These are phyloP conservation scores for Rhizophagus prolifer DNA, from an alignment of 192 early-diverging fungal genomes.

Conservation along the genomic window DNA sequence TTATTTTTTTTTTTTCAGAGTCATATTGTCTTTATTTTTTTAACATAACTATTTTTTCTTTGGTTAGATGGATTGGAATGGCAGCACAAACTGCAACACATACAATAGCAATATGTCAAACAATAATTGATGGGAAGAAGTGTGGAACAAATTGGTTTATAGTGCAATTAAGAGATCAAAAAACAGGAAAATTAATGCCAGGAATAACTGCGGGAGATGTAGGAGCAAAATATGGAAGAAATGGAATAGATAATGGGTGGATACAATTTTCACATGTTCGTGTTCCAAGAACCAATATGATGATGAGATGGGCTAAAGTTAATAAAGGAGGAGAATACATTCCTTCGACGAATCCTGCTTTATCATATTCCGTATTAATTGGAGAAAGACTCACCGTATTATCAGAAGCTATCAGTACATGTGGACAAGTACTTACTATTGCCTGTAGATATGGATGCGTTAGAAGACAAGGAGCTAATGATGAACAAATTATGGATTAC, in stretches of 20 bases:
- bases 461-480: conserved; percentile 58
- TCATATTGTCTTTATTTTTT: background rate
- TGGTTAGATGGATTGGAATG: conserved; percentile 58
- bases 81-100: conserved; percentile 67
- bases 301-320: conserved; percentile 57
- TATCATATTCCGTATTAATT: conserved; percentile 62
- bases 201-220: conserved; percentile 59
- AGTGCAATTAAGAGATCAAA: conserved; percentile 55
- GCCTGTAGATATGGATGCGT: conserved; percentile 60
- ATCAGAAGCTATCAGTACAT: conserved; percentile 37
- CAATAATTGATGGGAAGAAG: conserved; percentile 54
- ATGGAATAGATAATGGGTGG: conserved; percentile 69
- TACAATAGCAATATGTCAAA: conserved; percentile 61
- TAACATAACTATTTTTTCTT: background rate
- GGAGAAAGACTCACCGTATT: conserved; percentile 60
- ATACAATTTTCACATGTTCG: conserved; percentile 58
- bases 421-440: conserved; percentile 57
- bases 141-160: conserved; percentile 69
- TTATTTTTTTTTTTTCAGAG: background rate
- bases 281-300: conserved; percentile 58
- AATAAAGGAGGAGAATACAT: conserved; percentile 52
- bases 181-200: conserved; percentile 50
- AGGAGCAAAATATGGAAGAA: conserved; percentile 59
- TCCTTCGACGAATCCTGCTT: conserved; percentile 53
- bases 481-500: conserved; percentile 68